phyloP scores from a whole-genome alignment of 176 grass and related monocot genomes.

The Musa itinerans region DNA sequence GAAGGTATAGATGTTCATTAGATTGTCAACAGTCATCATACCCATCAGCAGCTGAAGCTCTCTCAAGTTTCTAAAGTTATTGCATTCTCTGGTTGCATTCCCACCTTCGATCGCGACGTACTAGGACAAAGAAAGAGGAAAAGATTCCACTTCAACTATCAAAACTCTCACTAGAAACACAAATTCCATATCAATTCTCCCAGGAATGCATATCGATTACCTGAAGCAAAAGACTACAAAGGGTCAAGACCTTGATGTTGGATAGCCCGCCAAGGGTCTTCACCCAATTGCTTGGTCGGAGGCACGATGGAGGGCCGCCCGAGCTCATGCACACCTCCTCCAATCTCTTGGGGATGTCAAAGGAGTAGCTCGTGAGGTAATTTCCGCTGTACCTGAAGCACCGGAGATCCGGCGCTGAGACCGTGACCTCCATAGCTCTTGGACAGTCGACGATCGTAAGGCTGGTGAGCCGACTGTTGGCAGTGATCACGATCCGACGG shows the following conservation, averaged over 20 bases:
- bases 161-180: not conserved
- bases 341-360: conserved; percentile 17
- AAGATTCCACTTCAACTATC: not conserved
- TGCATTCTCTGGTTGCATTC: conserved; percentile 14
- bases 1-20: conserved; percentile 67
- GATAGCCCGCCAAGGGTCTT: conserved; percentile 24
- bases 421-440: conserved; percentile 37
- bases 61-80: conserved; percentile 34
- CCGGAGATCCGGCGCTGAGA: conserved; percentile 31
- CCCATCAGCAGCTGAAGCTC: conserved; percentile 79
- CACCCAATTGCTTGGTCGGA: not conserved
- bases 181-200: not conserved
- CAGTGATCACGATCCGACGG: conserved; percentile 42
- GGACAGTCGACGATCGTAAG: conserved; percentile 71
- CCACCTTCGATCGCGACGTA: conserved; percentile 14
- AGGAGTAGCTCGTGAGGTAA: conserved; percentile 41
- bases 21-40: conserved; percentile 62
- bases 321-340: conserved; percentile 65
- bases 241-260: conserved; percentile 52
- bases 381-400: conserved; percentile 47
- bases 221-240: conserved; percentile 79
- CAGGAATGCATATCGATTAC: conserved; percentile 11
- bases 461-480: conserved; percentile 37
- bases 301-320: conserved; percentile 14
- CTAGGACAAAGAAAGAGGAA: not conserved